Conservation (phyloP, 257 asterid species). For the Nicotiana tabacum region DNA sequence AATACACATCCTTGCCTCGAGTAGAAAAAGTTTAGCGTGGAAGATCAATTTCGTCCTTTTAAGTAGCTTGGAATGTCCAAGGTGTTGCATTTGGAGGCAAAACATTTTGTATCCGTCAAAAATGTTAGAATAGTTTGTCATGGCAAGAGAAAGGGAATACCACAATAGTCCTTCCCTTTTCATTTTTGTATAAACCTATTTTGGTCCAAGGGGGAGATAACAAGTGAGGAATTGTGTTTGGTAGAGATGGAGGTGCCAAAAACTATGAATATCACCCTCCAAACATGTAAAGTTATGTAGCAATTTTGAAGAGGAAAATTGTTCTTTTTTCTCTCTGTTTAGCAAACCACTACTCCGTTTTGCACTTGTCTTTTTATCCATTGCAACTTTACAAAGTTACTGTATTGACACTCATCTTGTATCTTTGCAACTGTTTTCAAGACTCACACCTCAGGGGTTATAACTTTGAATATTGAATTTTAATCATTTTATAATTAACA, state of each 20-base stretch:
- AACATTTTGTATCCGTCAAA: not conserved
- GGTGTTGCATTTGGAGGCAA: not conserved
- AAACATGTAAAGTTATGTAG: not conserved
- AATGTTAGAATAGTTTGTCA: not conserved
- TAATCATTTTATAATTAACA: no score
- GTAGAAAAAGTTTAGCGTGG: not conserved
- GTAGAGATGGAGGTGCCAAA: not conserved
- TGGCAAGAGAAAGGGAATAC: not conserved
- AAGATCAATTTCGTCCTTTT: not conserved
- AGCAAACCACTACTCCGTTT: not conserved
- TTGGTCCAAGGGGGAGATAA: not conserved
- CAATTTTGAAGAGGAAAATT: slow-evolving; percentile 4
- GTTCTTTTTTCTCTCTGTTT: not conserved
- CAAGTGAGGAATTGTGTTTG: not conserved
- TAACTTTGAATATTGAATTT: not conserved
- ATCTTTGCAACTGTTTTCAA: not conserved
- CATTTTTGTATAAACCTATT: not conserved
- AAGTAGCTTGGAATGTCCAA: not conserved
- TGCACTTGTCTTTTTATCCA: not conserved
- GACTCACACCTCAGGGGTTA: not conserved
- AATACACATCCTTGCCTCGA: not conserved
- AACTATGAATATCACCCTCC: slow-evolving; percentile 1
- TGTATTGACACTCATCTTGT: not conserved
- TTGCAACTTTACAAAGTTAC: not conserved
- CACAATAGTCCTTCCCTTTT: not conserved